phyloP scores from a whole-genome alignment of 208 protist genomes.

The Strigomonas galati region DNA sequence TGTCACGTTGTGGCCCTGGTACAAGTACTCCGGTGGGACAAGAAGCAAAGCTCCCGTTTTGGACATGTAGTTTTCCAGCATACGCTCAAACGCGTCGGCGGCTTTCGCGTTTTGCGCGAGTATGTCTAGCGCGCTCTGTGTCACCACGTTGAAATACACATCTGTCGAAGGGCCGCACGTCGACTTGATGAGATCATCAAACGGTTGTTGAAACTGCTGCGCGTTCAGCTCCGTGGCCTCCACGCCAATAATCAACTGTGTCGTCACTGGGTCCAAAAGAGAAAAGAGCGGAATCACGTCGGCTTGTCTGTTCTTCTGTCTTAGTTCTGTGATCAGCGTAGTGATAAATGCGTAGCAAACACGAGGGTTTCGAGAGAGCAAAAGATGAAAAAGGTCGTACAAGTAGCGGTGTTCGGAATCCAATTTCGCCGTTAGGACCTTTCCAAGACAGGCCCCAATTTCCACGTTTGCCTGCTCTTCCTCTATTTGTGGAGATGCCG shows the following conservation, averaged over 20 bases:
- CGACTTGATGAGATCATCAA: not conserved
- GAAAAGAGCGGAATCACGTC: too few species aligned
- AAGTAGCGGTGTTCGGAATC: too few species aligned
- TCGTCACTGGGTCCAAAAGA: too few species aligned
- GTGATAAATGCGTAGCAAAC: too few species aligned
- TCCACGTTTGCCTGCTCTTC: not conserved
- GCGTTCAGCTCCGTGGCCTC: not conserved
- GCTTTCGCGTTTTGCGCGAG: conserved; percentile 27
- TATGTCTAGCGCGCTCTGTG: conserved; percentile 29
- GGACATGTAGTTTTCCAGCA: conserved; percentile 72
- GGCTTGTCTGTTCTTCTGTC: too few species aligned
- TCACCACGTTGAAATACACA: conserved; percentile 68
- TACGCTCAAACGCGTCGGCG: conserved; percentile 60
- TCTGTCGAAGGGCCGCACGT: conserved; percentile 7
- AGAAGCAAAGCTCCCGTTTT: conserved; percentile 53
- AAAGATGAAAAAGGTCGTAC: too few species aligned
- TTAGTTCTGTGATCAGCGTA: too few species aligned
- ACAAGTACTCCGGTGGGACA: conserved; percentile 48
- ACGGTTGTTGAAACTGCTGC: not conserved
- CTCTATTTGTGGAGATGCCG: not conserved
- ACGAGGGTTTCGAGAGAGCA: too few species aligned
- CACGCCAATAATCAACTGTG: not conserved
- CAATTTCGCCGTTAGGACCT: too few species aligned
- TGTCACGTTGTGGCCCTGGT: not conserved
- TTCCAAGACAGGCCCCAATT: too few species aligned